These are phyloP conservation scores for Prunus fruticosa DNA, from an alignment of 306 rosid genomes.

Conservation along the genomic window DNA sequence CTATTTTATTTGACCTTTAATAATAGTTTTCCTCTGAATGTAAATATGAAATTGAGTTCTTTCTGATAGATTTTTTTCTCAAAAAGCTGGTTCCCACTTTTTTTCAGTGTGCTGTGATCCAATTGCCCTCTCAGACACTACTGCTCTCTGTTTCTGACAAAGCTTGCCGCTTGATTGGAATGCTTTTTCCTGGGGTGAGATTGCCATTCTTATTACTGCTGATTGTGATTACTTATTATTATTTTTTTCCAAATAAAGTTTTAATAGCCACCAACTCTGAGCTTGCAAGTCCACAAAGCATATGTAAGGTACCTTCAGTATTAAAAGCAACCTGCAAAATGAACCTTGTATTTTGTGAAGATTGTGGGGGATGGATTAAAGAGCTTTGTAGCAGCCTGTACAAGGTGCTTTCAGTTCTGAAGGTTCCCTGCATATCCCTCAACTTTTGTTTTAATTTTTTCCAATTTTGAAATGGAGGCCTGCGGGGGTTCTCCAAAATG, in stretches of 20 bases:
- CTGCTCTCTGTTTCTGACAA: conserved; percentile 91
- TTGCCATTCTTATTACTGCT: background rate
- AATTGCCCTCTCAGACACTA: conserved; percentile 91
- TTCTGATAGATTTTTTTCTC: background rate
- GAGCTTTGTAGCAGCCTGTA: background rate
- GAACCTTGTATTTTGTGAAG: background rate
- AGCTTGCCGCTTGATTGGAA: conserved; percentile 93
- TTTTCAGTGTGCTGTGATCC: conserved; percentile 96
- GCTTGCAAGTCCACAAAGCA: conserved; percentile 15
- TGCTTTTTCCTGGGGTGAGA: conserved; percentile 97
- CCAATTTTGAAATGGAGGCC: conserved; percentile 1
- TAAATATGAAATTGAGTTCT: conserved; percentile 2
- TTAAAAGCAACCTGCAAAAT: conserved; percentile 9
- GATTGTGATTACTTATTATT: background rate
- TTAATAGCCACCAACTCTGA: conserved; percentile 9
- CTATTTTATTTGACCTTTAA: background rate
- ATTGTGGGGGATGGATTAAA: background rate
- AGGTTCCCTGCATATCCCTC: conserved; percentile 14
- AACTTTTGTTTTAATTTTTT: background rate
- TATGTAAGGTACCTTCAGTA: conserved; percentile 5
- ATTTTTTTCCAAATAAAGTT: background rate
- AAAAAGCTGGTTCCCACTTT: conserved; percentile 13
- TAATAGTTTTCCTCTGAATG: background rate
- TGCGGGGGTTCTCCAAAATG: conserved; percentile 12
- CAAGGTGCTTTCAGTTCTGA: conserved; percentile 13